Conservation (phyloP, 2,329 filamentous ascomycete genomes). For the Fusarium sp. region DNA sequence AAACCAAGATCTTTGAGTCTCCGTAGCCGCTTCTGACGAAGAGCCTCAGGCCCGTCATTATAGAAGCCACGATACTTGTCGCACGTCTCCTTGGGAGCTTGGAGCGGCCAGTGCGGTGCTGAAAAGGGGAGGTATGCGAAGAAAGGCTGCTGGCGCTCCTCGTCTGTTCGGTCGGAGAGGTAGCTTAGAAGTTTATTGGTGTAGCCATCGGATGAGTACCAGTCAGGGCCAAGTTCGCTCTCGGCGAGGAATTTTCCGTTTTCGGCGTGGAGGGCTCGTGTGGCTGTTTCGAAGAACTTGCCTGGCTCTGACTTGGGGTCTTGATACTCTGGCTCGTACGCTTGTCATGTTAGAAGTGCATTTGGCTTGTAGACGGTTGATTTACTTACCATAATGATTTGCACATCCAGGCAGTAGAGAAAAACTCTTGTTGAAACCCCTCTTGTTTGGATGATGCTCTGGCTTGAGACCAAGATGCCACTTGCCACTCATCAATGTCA, state of each 20-base stretch:
- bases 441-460: neutral
- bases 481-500: conserved; percentile 1
- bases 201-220: neutral
- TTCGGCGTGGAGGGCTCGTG: neutral
- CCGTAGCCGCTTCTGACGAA: neutral
- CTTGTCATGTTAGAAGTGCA: conserved; percentile 29
- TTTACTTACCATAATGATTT: conserved; percentile 59
- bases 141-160: neutral
- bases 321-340: neutral
- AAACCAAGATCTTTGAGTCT: neutral
- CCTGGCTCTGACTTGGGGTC: neutral
- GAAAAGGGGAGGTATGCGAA: conserved; percentile 2
- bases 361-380: rapidly evolving
- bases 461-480: conserved; percentile 1
- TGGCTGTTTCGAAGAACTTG: neutral
- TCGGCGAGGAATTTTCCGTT: neutral
- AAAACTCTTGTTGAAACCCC: conserved; percentile 40
- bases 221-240: neutral
- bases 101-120: neutral
- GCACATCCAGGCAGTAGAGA: conserved; percentile 54
- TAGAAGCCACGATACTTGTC: neutral
- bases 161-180: neutral
- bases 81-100: neutral
- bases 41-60: neutral
- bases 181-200: neutral